Percentiles rank a stretch among this genome's conserved stretches.
Conservation (phyloP, 1,139 yeast species). For the Yamadazyma atlantica region DNA sequence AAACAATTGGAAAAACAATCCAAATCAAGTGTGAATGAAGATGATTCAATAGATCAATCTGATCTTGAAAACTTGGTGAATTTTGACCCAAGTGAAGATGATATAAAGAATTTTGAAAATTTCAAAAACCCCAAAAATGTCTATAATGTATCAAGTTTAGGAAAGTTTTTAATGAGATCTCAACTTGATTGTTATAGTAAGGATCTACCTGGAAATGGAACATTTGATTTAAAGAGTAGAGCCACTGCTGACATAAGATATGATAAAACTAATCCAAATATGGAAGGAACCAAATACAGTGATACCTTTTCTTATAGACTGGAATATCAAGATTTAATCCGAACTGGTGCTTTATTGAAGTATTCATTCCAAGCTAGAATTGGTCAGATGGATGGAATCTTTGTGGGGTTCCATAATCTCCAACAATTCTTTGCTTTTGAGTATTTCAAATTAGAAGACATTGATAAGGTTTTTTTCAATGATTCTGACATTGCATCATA, state of each 20-base stretch:
- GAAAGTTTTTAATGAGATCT: slow-evolving; percentile 77
- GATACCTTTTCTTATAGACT: slow-evolving; percentile 25
- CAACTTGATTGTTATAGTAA: slow-evolving; percentile 84
- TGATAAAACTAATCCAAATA: slow-evolving; percentile 65
- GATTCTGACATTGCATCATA: slow-evolving; percentile 30
- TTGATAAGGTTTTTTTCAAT: slow-evolving; percentile 51
- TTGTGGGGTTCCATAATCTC: slow-evolving; percentile 86
- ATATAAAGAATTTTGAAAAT: slow-evolving; percentile 10
- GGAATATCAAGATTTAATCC: slow-evolving; percentile 72
- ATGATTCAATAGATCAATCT: slow-evolving; percentile 1
- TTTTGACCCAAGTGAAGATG: neutral
- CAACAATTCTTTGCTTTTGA: slow-evolving; percentile 84
- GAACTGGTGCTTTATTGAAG: slow-evolving; percentile 73
- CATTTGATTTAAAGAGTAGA: slow-evolving; percentile 88
- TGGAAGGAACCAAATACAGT: slow-evolving; percentile 50
- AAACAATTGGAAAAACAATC: slow-evolving; percentile 8
- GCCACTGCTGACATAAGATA: slow-evolving; percentile 86
- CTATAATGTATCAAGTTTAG: slow-evolving; percentile 74
- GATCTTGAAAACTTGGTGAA: neutral
- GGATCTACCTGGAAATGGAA: slow-evolving; percentile 84
- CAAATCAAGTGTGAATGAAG: neutral
- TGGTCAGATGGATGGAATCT: slow-evolving; percentile 97
- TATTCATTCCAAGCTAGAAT: slow-evolving; percentile 89
- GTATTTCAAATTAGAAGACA: slow-evolving; percentile 71
- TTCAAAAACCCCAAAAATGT: slow-evolving; percentile 22